These are phyloP conservation scores for Ophiocordyceps unilateralis DNA, from an alignment of 2,329 filamentous ascomycete species.

Conservation along the genomic window DNA sequence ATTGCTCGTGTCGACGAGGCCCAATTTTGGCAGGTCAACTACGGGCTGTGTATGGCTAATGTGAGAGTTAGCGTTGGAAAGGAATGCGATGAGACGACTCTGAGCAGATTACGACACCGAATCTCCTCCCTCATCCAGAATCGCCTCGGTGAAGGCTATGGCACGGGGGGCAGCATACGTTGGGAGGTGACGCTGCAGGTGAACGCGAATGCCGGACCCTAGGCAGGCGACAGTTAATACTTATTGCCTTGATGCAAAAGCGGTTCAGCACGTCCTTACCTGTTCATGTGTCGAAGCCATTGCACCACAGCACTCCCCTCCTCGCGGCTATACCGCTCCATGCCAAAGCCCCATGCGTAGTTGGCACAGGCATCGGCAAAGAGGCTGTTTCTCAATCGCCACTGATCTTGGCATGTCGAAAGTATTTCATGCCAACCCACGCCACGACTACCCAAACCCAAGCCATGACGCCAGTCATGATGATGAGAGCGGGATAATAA, in stretches of 20 bases:
- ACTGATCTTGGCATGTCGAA: slow-evolving; percentile 84
- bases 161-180: slow-evolving; percentile 55
- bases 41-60: slow-evolving; percentile 91
- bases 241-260: too few relatives aligned
- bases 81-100: slow-evolving; percentile 50
- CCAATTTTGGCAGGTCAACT: slow-evolving; percentile 97
- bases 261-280: too few relatives aligned
- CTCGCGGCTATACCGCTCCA: too few relatives aligned
- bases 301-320: too few relatives aligned
- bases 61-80: slow-evolving; percentile 56
- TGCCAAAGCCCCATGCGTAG: too few relatives aligned
- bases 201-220: slow-evolving; percentile 17
- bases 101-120: slow-evolving; percentile 57
- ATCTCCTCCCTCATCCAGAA: slow-evolving; percentile 69
- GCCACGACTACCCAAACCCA: slow-evolving; percentile 98
- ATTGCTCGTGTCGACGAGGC: slow-evolving; percentile 73
- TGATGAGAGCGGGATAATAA: slow-evolving; percentile 89
- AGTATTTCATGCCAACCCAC: slow-evolving; percentile 99
- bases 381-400: slow-evolving; percentile 28
- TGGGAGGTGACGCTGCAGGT: slow-evolving; percentile 93
- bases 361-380: too few relatives aligned
- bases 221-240: too few relatives aligned
- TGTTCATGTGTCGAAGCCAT: too few relatives aligned
- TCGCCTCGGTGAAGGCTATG: slow-evolving; percentile 74
- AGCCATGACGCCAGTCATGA: slow-evolving; percentile 86